phyloP scores from a whole-genome alignment of 2,329 filamentous ascomycete species.

The Exophiala bonariae region DNA sequence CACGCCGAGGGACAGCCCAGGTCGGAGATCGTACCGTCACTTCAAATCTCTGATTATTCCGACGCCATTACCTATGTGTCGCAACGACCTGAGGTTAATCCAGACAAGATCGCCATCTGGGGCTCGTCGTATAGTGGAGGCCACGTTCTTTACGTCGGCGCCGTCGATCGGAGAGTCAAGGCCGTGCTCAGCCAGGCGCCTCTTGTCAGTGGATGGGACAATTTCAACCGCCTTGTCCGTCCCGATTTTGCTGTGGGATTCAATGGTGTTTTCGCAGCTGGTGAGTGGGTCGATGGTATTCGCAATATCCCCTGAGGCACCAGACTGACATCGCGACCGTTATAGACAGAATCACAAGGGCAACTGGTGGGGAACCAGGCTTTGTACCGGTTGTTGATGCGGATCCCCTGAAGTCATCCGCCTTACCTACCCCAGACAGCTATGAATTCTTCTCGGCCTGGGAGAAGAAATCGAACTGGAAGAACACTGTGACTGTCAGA shows the following conservation, averaged over 20 bases:
- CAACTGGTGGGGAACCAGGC: conserved; percentile 32
- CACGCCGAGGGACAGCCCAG: conserved; percentile 35
- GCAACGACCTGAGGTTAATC: conserved; percentile 31
- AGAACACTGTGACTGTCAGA: conserved; percentile 40
- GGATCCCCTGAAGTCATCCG: conserved; percentile 33
- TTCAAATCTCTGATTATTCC: conserved; percentile 36
- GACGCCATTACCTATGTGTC: conserved; percentile 40
- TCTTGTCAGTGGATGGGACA: conserved; percentile 38
- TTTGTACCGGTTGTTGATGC: conserved; percentile 35
- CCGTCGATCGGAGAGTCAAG: conserved; percentile 42
- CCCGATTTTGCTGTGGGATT: conserved; percentile 32
- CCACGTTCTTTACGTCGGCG: conserved; percentile 41
- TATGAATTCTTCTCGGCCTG: conserved; percentile 36
- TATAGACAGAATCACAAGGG: conserved; percentile 31
- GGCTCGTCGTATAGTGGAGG: conserved; percentile 42
- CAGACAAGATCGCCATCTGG: conserved; percentile 37
- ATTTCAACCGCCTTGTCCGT: conserved; percentile 35
- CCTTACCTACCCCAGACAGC: conserved; percentile 37
- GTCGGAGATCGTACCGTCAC: conserved; percentile 34
- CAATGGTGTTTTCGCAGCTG: conserved; percentile 30
- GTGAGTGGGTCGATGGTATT: conserved; percentile 17
- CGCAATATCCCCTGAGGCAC: not conserved
- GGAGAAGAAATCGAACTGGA: conserved; percentile 37
- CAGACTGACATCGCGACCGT: conserved; percentile 1
- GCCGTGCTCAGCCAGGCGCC: conserved; percentile 41